Evolutionary conservation across 306 rosid genomes (phyloP).

Genomic region (Cucumis sativus): Cucumber_9930_V3 NC_026661.2:10725501-10726000

Average conservation of each 20-base stretch:
- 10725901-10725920: no score
- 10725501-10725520: constrained; percentile 30
- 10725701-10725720: not conserved
- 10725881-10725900: no score
- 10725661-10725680: not conserved
- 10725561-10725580: not conserved
- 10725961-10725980: no score
- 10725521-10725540: constrained; percentile 56
- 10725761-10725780: not conserved
- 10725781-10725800: no score
- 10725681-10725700: not conserved
- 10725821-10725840: no score
- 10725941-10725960: no score
- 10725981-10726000: no score
- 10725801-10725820: no score
- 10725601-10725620: not conserved
- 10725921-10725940: no score
- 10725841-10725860: no score
- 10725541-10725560: constrained; percentile 51
- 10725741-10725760: not conserved
- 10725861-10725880: no score
- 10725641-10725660: not conserved
- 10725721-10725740: not conserved
- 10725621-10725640: not conserved
- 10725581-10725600: not conserved